phyloP scores from a whole-genome alignment of 345 rosid genomes.

The Gossypium rotundifolium region DNA sequence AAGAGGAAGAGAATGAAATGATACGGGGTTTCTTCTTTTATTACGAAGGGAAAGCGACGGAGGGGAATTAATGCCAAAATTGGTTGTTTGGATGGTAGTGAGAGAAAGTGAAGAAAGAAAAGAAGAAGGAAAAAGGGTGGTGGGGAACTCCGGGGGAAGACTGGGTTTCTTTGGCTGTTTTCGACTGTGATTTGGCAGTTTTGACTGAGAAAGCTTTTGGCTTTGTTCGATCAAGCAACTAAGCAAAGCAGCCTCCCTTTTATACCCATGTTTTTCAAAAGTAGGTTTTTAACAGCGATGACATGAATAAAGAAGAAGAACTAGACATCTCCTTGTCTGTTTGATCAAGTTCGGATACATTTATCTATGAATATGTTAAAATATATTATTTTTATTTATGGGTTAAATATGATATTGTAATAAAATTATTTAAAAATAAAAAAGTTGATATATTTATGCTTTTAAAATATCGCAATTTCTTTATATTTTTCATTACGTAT shows the following conservation, averaged over 20 bases:
- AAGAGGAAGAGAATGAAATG: neutral
- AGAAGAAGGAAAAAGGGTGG: neutral
- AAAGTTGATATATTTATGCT: too few relatives aligned
- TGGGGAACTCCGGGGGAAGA: neutral
- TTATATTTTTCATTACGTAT: too few relatives aligned
- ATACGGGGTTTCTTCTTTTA: neutral
- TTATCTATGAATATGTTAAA: too few relatives aligned
- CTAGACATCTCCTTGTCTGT: neutral
- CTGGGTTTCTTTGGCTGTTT: neutral
- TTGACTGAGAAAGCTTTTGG: neutral
- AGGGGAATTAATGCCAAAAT: neutral
- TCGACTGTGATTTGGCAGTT: neutral
- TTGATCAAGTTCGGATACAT: too few relatives aligned
- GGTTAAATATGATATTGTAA: too few relatives aligned
- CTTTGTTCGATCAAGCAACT: neutral
- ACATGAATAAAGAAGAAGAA: neutral
- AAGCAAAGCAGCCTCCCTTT: neutral
- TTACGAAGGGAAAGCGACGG: conserved; percentile 3
- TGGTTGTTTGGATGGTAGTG: neutral
- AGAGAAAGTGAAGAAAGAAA: neutral
- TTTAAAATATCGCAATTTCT: too few relatives aligned
- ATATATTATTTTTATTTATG: too few relatives aligned
- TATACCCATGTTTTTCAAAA: neutral
- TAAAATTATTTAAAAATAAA: too few relatives aligned
- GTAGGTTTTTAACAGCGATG: neutral